phyloP scores from a whole-genome alignment of 1,139 yeast species.

The Scheffersomyces titani region DNA sequence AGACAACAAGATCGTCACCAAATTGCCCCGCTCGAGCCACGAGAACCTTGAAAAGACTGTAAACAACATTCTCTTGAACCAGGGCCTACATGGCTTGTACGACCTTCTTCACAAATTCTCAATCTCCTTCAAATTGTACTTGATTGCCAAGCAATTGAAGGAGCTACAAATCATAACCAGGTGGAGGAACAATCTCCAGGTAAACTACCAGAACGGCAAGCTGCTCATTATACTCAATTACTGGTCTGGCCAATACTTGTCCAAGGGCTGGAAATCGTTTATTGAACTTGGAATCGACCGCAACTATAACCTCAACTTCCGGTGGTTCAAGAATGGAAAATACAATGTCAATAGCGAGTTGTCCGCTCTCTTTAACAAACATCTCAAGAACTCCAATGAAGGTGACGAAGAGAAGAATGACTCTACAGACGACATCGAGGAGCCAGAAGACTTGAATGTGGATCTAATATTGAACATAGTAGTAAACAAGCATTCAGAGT shows the following conservation, averaged over 20 bases:
- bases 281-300: slow-evolving; percentile 69
- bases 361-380: neutral
- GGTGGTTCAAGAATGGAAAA: slow-evolving; percentile 69
- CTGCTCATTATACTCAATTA: slow-evolving; percentile 64
- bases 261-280: slow-evolving; percentile 43
- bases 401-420: slow-evolving; percentile 5
- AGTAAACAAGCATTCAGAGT: slow-evolving; percentile 41
- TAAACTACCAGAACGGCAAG: slow-evolving; percentile 64
- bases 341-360: slow-evolving; percentile 17
- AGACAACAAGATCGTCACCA: slow-evolving; percentile 28
- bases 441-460: slow-evolving; percentile 33
- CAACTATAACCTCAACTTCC: slow-evolving; percentile 51
- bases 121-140: slow-evolving; percentile 69
- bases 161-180: slow-evolving; percentile 49
- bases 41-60: slow-evolving; percentile 54
- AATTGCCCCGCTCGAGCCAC: slow-evolving; percentile 36
- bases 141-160: slow-evolving; percentile 65
- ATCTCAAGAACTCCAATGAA: slow-evolving; percentile 2
- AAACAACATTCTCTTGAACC: slow-evolving; percentile 55
- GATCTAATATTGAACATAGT: slow-evolving; percentile 36
- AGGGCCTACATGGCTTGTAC: slow-evolving; percentile 61
- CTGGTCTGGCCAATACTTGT: slow-evolving; percentile 58
- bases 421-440: slow-evolving; percentile 17
- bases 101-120: slow-evolving; percentile 71
- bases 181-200: slow-evolving; percentile 71